These are phyloP conservation scores for Clausena lansium DNA, from an alignment of 345 rosid species.

Conservation along the genomic window DNA sequence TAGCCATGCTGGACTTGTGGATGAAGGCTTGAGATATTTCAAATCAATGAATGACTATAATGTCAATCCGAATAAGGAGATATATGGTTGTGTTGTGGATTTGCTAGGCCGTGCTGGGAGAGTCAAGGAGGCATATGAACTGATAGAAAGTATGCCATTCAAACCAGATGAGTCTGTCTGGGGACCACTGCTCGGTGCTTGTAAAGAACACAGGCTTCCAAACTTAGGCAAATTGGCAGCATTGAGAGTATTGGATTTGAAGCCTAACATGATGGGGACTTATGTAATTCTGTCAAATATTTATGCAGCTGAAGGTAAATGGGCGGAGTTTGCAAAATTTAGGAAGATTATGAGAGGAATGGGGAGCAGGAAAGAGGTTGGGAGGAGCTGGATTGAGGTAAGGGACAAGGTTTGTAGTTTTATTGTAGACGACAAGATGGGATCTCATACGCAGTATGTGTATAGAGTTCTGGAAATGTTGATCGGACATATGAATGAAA, in stretches of 20 bases:
- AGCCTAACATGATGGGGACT: slow-evolving; percentile 59
- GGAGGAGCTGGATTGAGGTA: slow-evolving; percentile 82
- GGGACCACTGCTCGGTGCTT: slow-evolving; percentile 85
- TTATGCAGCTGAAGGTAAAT: slow-evolving; percentile 75
- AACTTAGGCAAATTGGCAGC: slow-evolving; percentile 69
- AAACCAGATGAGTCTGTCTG: slow-evolving; percentile 76
- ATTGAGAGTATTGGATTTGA: slow-evolving; percentile 52
- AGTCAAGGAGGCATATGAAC: slow-evolving; percentile 69
- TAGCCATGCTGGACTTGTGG: slow-evolving; percentile 83
- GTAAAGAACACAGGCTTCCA: slow-evolving; percentile 54
- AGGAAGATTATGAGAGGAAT: slow-evolving; percentile 61
- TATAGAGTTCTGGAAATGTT: slow-evolving; percentile 50
- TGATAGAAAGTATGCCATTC: slow-evolving; percentile 72
- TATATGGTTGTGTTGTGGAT: slow-evolving; percentile 83
- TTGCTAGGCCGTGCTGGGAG: slow-evolving; percentile 89
- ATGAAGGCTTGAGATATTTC: slow-evolving; percentile 74
- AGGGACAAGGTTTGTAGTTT: slow-evolving; percentile 59
- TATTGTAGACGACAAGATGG: slow-evolving; percentile 51
- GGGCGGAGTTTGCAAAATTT: slow-evolving; percentile 64
- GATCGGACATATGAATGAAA: slow-evolving; percentile 52
- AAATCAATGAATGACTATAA: slow-evolving; percentile 52
- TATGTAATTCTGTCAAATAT: slow-evolving; percentile 74
- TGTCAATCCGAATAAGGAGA: slow-evolving; percentile 52
- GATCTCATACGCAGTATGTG: slow-evolving; percentile 34
- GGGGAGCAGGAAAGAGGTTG: slow-evolving; percentile 71